These are phyloP conservation scores for Phellinidium pouzarii DNA, from an alignment of 1,284 basidiomycete genomes.

Conservation along the genomic window DNA sequence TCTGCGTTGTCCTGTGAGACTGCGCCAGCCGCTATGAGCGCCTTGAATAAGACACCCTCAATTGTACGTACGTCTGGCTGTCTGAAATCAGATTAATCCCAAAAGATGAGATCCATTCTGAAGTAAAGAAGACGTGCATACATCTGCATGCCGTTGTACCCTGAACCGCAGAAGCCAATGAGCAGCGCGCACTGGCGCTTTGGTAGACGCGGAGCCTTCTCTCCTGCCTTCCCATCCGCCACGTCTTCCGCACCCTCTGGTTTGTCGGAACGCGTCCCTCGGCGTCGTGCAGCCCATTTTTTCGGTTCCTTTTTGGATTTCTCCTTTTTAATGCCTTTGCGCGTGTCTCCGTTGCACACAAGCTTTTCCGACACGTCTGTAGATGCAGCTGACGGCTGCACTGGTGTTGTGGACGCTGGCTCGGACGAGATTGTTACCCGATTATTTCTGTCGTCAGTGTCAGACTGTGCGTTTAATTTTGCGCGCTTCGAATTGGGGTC, in stretches of 20 bases:
- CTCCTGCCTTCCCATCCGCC: conserved; percentile 23
- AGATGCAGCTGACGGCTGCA: not conserved
- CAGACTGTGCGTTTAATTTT: not conserved
- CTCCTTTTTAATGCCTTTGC: not conserved
- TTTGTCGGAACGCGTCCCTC: conserved; percentile 11
- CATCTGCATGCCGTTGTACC: conserved; percentile 96
- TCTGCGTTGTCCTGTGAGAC: conserved; percentile 91
- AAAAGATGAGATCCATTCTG: not conserved
- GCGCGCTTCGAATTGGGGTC: not conserved
- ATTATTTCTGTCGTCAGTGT: not conserved
- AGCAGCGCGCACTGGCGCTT: conserved; percentile 70
- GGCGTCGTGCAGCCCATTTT: conserved; percentile 3
- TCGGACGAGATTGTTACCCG: not conserved
- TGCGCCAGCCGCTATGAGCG: conserved; percentile 84
- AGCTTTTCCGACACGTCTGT: not conserved
- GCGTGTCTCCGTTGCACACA: not conserved
- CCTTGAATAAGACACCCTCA: conserved; percentile 86
- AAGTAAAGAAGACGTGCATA: conserved; percentile 36
- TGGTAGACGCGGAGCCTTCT: conserved; percentile 48
- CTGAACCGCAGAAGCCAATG: conserved; percentile 74
- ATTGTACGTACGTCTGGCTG: conserved; percentile 70
- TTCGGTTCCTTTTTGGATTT: conserved; percentile 9
- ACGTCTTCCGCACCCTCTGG: conserved; percentile 25
- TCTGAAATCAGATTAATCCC: conserved; percentile 41
- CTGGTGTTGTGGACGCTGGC: not conserved